Evolutionary conservation across 352 stramenopile species (phyloP).

Genomic region (Phytophthora cajani): DNA sequence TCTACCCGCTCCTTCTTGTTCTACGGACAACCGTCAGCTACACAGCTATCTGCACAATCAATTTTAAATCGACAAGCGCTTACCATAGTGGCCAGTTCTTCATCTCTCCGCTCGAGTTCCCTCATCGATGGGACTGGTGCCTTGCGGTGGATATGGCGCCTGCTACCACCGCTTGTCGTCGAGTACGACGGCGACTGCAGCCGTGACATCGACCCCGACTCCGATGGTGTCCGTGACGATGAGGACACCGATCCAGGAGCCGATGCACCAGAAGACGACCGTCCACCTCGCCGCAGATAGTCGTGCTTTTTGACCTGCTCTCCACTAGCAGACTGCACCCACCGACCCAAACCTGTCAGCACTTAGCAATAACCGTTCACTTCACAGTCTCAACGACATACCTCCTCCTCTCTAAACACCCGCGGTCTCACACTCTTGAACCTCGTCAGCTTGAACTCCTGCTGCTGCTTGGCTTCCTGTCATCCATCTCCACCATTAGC

Average conservation of each 20-base stretch:
- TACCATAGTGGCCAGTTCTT: constrained; percentile 46
- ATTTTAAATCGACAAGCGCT: not conserved
- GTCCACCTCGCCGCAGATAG: constrained; percentile 41
- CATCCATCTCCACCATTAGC: constrained; percentile 10
- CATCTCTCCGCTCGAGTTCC: constrained; percentile 55
- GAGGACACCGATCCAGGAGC: constrained; percentile 19
- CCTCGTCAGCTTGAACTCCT: constrained; percentile 71
- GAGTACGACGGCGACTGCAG: constrained; percentile 22
- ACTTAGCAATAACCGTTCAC: not conserved
- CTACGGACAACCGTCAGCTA: constrained; percentile 25
- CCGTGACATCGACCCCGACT: constrained; percentile 12
- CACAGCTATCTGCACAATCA: not conserved
- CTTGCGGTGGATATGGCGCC: constrained; percentile 37
- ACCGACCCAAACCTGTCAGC: constrained; percentile 10
- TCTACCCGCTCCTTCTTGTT: constrained; percentile 66
- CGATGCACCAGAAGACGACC: constrained; percentile 11
- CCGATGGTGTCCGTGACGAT: constrained; percentile 3
- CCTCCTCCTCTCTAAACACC: constrained; percentile 48
- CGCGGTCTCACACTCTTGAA: constrained; percentile 68
- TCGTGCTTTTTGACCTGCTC: constrained; percentile 35
- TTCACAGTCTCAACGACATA: not conserved
- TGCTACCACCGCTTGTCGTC: constrained; percentile 19
- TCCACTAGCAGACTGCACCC: constrained; percentile 11
- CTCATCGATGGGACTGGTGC: constrained; percentile 56
- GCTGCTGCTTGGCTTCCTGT: constrained; percentile 43